Evolutionary conservation across 495 filamentous ascomycete species (phyloP).

Genomic region (Pseudoneurospora amorphoporcata): DNA sequence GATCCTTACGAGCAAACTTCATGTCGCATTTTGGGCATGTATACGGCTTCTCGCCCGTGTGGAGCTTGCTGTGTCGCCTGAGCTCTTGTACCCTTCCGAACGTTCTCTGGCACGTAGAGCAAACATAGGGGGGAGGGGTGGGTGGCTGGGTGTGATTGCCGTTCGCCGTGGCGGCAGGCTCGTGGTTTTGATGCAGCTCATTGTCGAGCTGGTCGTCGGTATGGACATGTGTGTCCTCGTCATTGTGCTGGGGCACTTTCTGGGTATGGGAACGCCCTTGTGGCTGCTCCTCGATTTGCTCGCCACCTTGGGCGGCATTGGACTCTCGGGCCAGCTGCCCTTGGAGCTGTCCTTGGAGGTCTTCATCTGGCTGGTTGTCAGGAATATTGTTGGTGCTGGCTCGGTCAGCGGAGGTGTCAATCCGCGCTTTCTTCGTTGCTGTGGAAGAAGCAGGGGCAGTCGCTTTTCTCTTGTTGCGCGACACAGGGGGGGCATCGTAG

Average conservation of each 20-base stretch:
- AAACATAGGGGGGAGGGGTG: slow-evolving; percentile 46
- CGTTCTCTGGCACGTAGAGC: slow-evolving; percentile 74
- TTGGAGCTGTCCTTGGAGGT: neutral
- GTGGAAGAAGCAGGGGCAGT: neutral
- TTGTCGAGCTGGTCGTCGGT: neutral
- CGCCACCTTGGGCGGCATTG: neutral
- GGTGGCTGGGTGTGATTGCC: neutral
- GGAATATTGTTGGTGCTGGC: neutral
- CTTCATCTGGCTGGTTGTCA: neutral
- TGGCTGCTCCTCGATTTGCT: neutral
- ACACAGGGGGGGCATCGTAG: neutral
- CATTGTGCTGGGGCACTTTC: neutral
- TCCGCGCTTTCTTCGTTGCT: neutral
- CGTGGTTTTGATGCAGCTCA: neutral
- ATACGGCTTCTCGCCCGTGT: slow-evolving; percentile 92
- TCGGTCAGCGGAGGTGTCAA: neutral
- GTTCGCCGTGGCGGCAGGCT: neutral
- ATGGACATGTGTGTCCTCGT: neutral
- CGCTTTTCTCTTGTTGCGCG: neutral
- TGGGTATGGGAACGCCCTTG: neutral
- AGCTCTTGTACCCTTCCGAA: slow-evolving; percentile 90
- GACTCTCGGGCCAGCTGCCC: neutral
- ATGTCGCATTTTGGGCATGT: slow-evolving; percentile 88
- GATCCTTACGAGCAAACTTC: slow-evolving; percentile 90
- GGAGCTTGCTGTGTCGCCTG: slow-evolving; percentile 90